Conservation (phyloP, 108 stramenopile species). For the Aurantiochytrium sp. region DNA sequence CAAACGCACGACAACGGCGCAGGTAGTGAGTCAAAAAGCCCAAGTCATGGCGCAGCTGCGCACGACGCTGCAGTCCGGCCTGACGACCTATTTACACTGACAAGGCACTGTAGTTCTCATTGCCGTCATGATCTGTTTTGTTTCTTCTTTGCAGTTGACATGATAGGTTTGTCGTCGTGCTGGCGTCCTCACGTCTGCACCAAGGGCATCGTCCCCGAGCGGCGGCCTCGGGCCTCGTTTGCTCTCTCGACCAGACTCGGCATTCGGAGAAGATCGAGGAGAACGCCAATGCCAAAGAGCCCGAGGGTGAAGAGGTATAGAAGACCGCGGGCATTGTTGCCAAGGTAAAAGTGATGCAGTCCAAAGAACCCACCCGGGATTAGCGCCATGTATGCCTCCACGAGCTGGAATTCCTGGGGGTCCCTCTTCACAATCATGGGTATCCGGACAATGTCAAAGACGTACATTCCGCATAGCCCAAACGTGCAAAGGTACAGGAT, state of each 20-base stretch:
- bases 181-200: not conserved
- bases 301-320: not conserved
- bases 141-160: not conserved
- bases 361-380: not conserved
- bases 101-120: not conserved
- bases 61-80: not conserved
- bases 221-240: not conserved
- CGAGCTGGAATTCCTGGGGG: too few species aligned
- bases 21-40: not conserved
- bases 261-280: not conserved
- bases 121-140: too few species aligned
- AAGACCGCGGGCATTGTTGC: not conserved
- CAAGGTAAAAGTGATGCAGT: not conserved
- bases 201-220: not conserved
- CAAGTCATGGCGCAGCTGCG: not conserved
- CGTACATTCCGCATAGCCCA: not conserved
- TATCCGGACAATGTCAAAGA: not conserved
- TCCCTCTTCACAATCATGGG: not conserved
- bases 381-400: not conserved
- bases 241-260: not conserved
- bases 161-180: not conserved
- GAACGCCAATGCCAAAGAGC: not conserved
- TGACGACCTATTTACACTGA: not conserved
- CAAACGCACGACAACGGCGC: not conserved
- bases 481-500: conserved; percentile 6